These are phyloP conservation scores for Tripterygium wilfordii DNA, from an alignment of 177 flowering plant species.

Conservation along the genomic window DNA sequence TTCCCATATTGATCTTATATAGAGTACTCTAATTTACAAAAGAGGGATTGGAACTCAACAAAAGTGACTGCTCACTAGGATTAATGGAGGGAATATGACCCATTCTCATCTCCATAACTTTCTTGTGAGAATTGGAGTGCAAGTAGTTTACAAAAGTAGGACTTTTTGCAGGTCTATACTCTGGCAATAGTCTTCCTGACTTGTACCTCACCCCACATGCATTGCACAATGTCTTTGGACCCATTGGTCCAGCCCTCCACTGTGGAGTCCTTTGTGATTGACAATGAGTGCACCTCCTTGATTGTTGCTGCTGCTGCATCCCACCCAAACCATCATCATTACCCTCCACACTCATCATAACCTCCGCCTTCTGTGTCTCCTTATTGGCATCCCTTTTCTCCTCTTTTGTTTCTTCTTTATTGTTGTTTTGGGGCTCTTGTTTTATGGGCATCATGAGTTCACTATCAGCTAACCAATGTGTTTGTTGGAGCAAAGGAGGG, in stretches of 20 bases:
- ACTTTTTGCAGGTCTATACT: conserved; percentile 73
- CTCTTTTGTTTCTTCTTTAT: background rate
- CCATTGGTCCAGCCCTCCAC: conserved; percentile 76
- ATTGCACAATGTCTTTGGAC: conserved; percentile 64
- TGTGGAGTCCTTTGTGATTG: conserved; percentile 74
- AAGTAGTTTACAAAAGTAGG: conserved; percentile 64
- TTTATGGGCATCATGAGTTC: conserved; percentile 45
- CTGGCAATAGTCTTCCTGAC: conserved; percentile 71
- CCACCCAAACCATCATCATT: conserved; percentile 7
- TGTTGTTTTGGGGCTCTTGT: conserved; percentile 3
- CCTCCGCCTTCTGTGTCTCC: conserved; percentile 2
- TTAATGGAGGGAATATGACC: conserved; percentile 1
- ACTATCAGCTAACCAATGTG: conserved; percentile 62
- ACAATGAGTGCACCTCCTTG: conserved; percentile 68
- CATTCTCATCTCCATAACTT: conserved; percentile 67
- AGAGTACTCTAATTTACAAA: no score
- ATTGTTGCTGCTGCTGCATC: conserved; percentile 9
- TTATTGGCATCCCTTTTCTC: conserved; percentile 5
- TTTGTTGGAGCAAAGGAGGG: conserved; percentile 51
- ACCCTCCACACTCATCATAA: conserved; percentile 1
- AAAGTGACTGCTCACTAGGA: conserved; percentile 1
- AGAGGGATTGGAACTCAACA: background rate
- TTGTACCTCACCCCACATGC: conserved; percentile 80
- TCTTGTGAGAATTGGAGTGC: conserved; percentile 82
- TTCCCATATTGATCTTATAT: no score